Conservation (phyloP, 2,329 filamentous ascomycete species). For the Monilinia polystroma region DNA sequence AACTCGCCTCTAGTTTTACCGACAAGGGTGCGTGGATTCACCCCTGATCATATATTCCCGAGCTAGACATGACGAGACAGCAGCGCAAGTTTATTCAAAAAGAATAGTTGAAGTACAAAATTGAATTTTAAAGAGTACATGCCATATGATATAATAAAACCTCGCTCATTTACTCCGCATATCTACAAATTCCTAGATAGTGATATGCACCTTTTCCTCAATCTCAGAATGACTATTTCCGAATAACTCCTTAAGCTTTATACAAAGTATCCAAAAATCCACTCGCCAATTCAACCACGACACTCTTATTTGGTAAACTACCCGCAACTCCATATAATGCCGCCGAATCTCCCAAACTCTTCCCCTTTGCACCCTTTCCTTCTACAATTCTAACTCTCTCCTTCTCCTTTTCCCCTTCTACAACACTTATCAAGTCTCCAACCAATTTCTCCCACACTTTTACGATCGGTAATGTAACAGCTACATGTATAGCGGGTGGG, state of each 20-base stretch:
- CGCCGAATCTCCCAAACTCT: constrained; percentile 74
- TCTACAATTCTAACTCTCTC: constrained; percentile 70
- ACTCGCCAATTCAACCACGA: constrained; percentile 84
- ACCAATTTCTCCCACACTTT: constrained; percentile 79
- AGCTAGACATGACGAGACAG: too few species aligned
- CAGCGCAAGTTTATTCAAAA: not conserved
- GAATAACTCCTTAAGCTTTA: constrained; percentile 59
- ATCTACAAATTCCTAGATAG: not conserved
- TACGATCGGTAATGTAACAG: constrained; percentile 83
- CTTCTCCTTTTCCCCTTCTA: constrained; percentile 76
- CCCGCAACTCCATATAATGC: constrained; percentile 94
- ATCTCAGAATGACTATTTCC: not conserved
- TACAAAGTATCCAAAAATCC: constrained; percentile 93
- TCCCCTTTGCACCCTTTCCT: constrained; percentile 63
- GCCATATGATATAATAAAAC: not conserved
- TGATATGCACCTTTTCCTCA: not conserved
- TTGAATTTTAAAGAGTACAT: not conserved
- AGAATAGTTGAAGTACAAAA: not conserved
- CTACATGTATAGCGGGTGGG: constrained; percentile 89
- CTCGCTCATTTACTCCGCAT: not conserved
- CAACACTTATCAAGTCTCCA: constrained; percentile 64
- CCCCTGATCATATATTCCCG: not conserved
- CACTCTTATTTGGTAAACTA: constrained; percentile 90
- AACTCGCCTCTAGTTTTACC: not conserved
- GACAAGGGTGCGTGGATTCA: not conserved